These are phyloP conservation scores for Cylindrotheca fusiformis DNA, from an alignment of 108 stramenopile genomes.

Conservation along the genomic window DNA sequence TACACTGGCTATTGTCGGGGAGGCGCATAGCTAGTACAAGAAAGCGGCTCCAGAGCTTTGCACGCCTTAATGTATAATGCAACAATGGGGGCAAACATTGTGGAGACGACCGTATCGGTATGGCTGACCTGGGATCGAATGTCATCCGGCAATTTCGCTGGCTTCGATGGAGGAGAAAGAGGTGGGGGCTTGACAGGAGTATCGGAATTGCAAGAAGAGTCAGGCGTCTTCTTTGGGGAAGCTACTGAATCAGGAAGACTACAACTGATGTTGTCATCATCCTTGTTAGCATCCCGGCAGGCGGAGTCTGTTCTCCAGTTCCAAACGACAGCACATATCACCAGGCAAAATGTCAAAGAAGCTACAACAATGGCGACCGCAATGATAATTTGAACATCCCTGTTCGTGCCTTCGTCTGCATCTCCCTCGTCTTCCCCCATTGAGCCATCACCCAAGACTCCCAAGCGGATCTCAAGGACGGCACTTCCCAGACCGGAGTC, in stretches of 20 bases:
- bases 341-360: slow-evolving; percentile 41
- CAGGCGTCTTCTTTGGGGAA: not conserved
- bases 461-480: slow-evolving; percentile 31
- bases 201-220: not conserved
- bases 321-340: slow-evolving; percentile 49
- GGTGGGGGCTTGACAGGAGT: not conserved
- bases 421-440: not conserved
- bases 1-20: slow-evolving; percentile 14
- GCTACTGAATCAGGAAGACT: not conserved
- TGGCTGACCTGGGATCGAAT: no score
- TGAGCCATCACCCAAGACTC: not conserved
- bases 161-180: no score
- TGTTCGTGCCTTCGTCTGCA: slow-evolving; percentile 2
- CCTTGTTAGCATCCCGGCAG: slow-evolving; percentile 28
- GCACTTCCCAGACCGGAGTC: slow-evolving; percentile 18
- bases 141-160: no score
- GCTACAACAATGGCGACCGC: slow-evolving; percentile 60
- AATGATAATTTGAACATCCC: slow-evolving; percentile 46
- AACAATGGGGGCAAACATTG: slow-evolving; percentile 4
- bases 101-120: slow-evolving; percentile 12
- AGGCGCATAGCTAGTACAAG: slow-evolving; percentile 16
- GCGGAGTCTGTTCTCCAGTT: slow-evolving; percentile 45
- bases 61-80: not conserved
- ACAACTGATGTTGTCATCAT: not conserved
- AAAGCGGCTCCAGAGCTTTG: slow-evolving; percentile 2